Conservation (phyloP, 2,329 filamentous ascomycete genomes). For the Calonectria henricotiae region DNA sequence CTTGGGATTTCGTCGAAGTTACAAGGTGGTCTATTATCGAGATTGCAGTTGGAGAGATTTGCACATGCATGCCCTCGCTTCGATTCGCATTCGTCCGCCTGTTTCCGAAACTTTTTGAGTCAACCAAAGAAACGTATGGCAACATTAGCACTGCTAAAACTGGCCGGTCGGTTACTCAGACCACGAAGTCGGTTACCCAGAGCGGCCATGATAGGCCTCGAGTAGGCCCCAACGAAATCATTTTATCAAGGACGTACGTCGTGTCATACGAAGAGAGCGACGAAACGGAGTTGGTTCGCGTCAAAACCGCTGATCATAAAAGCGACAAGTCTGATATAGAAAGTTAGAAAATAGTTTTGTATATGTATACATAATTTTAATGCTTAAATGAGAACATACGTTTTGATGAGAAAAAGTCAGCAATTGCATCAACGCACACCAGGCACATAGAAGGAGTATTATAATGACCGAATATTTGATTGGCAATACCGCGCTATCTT, state of each 20-base stretch:
- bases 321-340: not conserved
- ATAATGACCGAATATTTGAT: no score
- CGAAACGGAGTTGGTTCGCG: conserved; percentile 4
- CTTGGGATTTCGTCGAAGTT: conserved; percentile 6
- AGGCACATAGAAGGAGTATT: no score
- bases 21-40: conserved; percentile 13
- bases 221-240: not conserved
- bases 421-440: not conserved
- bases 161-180: not conserved
- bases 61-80: conserved; percentile 16
- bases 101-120: not conserved
- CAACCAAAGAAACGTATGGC: not conserved
- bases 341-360: not conserved
- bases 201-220: not conserved
- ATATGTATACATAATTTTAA: conserved; percentile 1
- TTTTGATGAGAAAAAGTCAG: not conserved
- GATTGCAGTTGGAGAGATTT: conserved; percentile 17
- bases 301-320: not conserved
- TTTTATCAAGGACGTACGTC: conserved; percentile 8
- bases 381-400: not conserved
- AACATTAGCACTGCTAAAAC: conserved; percentile 1
- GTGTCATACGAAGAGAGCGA: conserved; percentile 5
- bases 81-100: not conserved
- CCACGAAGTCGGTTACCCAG: not conserved
- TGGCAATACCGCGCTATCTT: no score